Evolutionary conservation across 1,284 basidiomycete genomes (phyloP), one percentile per base, ranked within the genome.

Genomic region (Neolentinus lepideus): DNA sequence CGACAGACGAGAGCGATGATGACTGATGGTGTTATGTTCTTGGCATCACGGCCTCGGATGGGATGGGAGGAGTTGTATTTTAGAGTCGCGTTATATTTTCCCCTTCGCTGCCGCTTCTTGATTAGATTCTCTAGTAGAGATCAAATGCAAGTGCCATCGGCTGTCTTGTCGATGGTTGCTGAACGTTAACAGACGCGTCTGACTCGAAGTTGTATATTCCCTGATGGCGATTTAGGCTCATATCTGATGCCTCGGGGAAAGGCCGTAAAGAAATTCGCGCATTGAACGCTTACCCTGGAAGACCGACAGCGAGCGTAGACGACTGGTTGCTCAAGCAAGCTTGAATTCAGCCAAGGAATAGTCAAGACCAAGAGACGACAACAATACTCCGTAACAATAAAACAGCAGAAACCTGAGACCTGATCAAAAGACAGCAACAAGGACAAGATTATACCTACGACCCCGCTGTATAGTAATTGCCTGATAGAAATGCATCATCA

Each of bases 1-100:
- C 78, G 36, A 85, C 83, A 60, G 85, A 86, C 11, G 84, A 86
- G 2, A 86, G 81, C 63, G 85, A 88, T 60, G 83, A 88, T 51
- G 83, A 86, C 61, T 84, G 29, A 43, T 43, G 29, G 29, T 43
- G 38, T 21, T 43, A 9, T 43, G n/a, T 43, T 43, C 12, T 43
- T 43, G n/a, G 38, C 19, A 21, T 43, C 19, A 43, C 38, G 38
- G 38, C 6, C 38, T 43, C n/a, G 6, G 38, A 4, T 31, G 29
- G 29, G 12, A n/a, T n/a, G 4, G 29, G 29, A 31, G 29, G 38
- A 16, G 19, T n/a, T 43, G 38, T 43, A 43, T 43, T 43, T 43
- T 9, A 43, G 38, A 21, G 16, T 16, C 16, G 33, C 33, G 12
- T 31, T 31, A 31, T 31, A 31, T 43, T 43, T 21, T 21, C 8